These are phyloP conservation scores for Gossypium davidsonii DNA, from an alignment of 441 rosid species.

Conservation along the genomic window DNA sequence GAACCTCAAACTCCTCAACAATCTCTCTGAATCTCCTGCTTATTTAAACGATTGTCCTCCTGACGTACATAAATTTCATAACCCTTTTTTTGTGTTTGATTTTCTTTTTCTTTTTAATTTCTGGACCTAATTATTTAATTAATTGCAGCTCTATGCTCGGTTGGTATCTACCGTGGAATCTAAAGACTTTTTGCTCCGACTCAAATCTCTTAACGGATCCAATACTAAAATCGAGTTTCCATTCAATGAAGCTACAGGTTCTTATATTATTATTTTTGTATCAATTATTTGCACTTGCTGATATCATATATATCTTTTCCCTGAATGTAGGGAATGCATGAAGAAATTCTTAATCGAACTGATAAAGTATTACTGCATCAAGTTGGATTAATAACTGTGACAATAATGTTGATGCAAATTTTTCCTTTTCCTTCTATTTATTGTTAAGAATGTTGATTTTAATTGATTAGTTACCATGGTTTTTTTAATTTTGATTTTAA, in stretches of 20 bases:
- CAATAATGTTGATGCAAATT: not conserved
- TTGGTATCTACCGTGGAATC: constrained; percentile 66
- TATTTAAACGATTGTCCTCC: constrained; percentile 64
- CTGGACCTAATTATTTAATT: not conserved
- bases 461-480: not conserved
- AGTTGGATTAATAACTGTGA: not conserved
- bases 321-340: not conserved
- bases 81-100: not conserved
- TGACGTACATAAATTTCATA: constrained; percentile 42
- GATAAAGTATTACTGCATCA: not conserved
- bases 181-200: constrained; percentile 47
- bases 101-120: not conserved
- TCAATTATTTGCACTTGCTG: not conserved
- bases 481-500: not conserved
- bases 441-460: not conserved
- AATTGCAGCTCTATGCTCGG: constrained; percentile 53
- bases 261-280: not conserved
- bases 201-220: constrained; percentile 44
- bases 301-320: not conserved
- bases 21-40: constrained; percentile 64
- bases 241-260: constrained; percentile 82
- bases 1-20: constrained; percentile 66
- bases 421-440: not conserved
- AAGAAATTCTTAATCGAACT: not conserved
- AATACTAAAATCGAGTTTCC: constrained; percentile 56